Percentiles rank a stretch among this genome's conserved stretches.
Evolutionary conservation across 1,284 basidiomycete genomes (phyloP).

Genomic region (Coniophora puteana): DNA sequence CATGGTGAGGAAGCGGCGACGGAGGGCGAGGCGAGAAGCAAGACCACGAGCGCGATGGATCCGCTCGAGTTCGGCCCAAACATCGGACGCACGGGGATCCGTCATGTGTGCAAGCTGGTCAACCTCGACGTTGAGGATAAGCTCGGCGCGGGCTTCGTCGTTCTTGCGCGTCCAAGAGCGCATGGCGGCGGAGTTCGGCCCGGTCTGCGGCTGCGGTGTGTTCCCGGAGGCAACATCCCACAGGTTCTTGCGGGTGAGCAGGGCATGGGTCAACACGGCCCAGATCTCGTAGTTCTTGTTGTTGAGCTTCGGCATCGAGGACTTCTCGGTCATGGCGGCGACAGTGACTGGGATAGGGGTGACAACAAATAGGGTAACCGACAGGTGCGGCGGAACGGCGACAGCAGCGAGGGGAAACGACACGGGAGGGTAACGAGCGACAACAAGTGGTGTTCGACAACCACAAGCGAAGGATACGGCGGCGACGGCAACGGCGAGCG

Average conservation of each 20-base stretch:
- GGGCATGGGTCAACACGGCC: conserved; percentile 28
- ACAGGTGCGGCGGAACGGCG: too few species aligned
- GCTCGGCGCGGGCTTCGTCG: conserved; percentile 24
- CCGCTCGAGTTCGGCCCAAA: conserved; percentile 26
- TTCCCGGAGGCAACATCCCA: conserved; percentile 8
- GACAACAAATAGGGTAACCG: too few species aligned
- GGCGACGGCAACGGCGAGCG: too few species aligned
- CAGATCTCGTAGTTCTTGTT: conserved; percentile 30
- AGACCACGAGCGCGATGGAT: conserved; percentile 30
- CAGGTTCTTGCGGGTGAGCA: conserved; percentile 22
- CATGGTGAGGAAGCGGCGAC: conserved; percentile 22
- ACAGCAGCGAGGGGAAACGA: too few species aligned
- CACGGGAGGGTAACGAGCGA: too few species aligned
- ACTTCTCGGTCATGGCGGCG: too few species aligned
- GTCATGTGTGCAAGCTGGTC: conserved; percentile 29
- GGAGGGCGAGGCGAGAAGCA: conserved; percentile 22
- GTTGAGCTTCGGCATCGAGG: conserved; percentile 16
- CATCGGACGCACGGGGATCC: conserved; percentile 14
- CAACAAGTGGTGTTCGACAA: too few species aligned
- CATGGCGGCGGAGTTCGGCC: too few species aligned
- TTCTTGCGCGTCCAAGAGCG: too few species aligned
- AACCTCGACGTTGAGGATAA: conserved; percentile 28
- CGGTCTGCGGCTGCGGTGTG: conserved; percentile 10
- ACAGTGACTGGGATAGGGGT: too few species aligned
- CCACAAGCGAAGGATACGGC: too few species aligned